These are phyloP conservation scores for Aotearoamyces nothofagi DNA, from an alignment of 2,329 filamentous ascomycete genomes.

Conservation along the genomic window DNA sequence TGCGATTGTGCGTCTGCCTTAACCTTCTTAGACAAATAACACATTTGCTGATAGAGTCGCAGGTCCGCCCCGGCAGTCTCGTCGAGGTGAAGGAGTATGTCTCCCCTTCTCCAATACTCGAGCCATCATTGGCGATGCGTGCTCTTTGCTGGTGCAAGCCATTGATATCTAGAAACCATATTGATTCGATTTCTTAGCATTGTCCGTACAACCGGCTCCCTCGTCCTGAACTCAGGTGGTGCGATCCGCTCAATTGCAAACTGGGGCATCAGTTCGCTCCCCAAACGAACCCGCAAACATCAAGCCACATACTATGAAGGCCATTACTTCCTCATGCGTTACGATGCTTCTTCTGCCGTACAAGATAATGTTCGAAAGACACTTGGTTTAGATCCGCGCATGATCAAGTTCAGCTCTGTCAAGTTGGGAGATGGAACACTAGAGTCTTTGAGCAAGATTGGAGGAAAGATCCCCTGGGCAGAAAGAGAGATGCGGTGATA, in stretches of 20 bases:
- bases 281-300: conserved; percentile 62
- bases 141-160: no score
- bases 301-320: conserved; percentile 73
- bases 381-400: conserved; percentile 71
- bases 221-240: conserved; percentile 70
- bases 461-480: conserved; percentile 17
- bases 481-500: no score
- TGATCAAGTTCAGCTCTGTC: conserved; percentile 77
- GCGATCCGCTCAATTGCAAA: conserved; percentile 87
- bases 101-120: conserved; percentile 9
- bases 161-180: background rate
- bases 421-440: conserved; percentile 60
- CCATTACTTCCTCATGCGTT: conserved; percentile 97
- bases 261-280: conserved; percentile 87
- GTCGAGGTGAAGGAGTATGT: conserved; percentile 88
- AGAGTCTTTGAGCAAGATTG: conserved; percentile 24
- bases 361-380: conserved; percentile 64
- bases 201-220: conserved; percentile 67
- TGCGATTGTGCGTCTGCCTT: conserved; percentile 55
- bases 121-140: no score
- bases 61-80: conserved; percentile 88
- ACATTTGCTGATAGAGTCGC: conserved; percentile 10
- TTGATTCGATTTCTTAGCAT: conserved; percentile 41
- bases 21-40: background rate
- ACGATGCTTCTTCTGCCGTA: conserved; percentile 60